Base-by-base conservation (phyloP, 177 flowering plant genomes). In the Vitis hybrid region DNA sequence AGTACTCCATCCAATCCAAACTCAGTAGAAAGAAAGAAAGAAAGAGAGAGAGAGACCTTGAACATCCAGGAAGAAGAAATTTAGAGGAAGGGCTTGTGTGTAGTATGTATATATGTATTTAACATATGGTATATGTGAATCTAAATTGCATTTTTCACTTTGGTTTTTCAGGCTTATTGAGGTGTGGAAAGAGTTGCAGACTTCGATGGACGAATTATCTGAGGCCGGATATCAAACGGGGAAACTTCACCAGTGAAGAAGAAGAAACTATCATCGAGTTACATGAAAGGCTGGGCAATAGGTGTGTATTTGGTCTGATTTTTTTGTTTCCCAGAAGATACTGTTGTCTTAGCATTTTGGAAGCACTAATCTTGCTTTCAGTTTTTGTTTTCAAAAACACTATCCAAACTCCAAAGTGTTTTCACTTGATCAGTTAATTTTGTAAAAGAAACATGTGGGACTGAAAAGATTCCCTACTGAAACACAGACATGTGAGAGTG, bases 191-290 rank as follows among this genome's bases (percentile, higher is more conserved):
- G 75, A 82, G 85, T 51, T 82, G 85, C 78, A 67, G 85, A 51
- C 78, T 82, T 6, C 62, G 85, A 8, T 82, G 85, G 85, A 67
- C 58, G 55, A 82, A 82, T 61, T 82, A 82, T 74, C 49, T 82
- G 60, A 68, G 80, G 22, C 85, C 82, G 0, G 85, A 82, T 49
- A 79, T 82, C 56, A 82, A 82, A 45, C 56, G 88, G 56, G 89
- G 89, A 19, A 85, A 85, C 67, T 83, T 85, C 72, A 83, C 62
- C 55, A 71, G 65, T 22, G 85, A 85, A 73, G 89, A 85, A 75
- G 89, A 85, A 55, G 85, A 85, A 1, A 67, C 81, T 7, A 83
- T 85, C 64, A 79, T 85, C 74, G 57, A 75, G 9, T 49, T 85
- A 13, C 89, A 85, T 64, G 68, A 80, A 60, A 71, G 76, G 76